Evolutionary conservation across 1,284 basidiomycete species (phyloP).

Genomic region (Tremellales sp.): DNA sequence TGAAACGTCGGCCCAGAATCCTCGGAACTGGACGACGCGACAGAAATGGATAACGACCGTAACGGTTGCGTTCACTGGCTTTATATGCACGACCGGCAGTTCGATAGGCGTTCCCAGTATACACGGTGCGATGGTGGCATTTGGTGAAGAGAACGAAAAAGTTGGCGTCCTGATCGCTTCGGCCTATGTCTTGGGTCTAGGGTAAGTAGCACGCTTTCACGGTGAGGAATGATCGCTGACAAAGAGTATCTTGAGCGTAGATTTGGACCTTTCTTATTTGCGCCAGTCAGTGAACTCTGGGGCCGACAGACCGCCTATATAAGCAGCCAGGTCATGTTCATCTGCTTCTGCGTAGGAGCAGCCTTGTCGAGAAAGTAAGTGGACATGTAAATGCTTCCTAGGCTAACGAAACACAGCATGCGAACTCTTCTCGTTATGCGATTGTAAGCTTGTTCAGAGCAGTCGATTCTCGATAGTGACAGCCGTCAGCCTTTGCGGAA

Average conservation of each 20-base stretch:
- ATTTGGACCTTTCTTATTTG: slow-evolving; percentile 50
- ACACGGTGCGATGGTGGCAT: slow-evolving; percentile 31
- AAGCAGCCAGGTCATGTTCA: slow-evolving; percentile 30
- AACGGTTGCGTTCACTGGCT: slow-evolving; percentile 40
- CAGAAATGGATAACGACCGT: slow-evolving; percentile 34
- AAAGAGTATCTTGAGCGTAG: slow-evolving; percentile 13
- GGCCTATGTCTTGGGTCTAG: slow-evolving; percentile 44
- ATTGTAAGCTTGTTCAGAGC: slow-evolving; percentile 23
- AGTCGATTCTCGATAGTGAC: not conserved
- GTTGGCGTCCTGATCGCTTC: slow-evolving; percentile 39
- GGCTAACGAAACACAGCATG: slow-evolving; percentile 27
- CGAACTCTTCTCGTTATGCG: slow-evolving; percentile 37
- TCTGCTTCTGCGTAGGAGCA: slow-evolving; percentile 42
- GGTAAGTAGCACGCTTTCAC: slow-evolving; percentile 22
- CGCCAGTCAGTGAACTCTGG: slow-evolving; percentile 49
- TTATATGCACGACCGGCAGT: slow-evolving; percentile 42
- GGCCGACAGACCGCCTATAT: slow-evolving; percentile 50
- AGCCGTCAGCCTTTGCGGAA: slow-evolving; percentile 34
- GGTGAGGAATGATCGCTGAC: not conserved
- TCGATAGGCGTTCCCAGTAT: slow-evolving; percentile 43
- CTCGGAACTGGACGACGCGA: slow-evolving; percentile 34
- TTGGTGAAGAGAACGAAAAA: slow-evolving; percentile 34
- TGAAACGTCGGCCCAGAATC: slow-evolving; percentile 30
- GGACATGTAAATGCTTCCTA: slow-evolving; percentile 7
- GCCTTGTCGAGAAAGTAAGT: slow-evolving; percentile 40